Percentiles rank a stretch among this genome's conserved stretches.
These are phyloP conservation scores for Solanum chiquidenum DNA, from an alignment of 257 asterid species.

Conservation along the genomic window DNA sequence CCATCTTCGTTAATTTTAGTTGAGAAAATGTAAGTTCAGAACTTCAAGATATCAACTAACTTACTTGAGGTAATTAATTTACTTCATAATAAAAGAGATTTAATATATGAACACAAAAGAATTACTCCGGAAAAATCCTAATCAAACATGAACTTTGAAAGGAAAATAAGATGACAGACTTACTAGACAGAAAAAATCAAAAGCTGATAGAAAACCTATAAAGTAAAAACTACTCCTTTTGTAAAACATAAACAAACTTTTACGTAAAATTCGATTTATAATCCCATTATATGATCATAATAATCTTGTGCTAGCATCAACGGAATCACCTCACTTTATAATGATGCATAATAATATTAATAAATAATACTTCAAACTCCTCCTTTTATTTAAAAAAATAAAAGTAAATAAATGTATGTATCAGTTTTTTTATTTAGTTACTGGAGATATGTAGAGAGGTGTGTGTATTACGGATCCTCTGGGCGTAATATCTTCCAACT, in stretches of 20 bases:
- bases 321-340: neutral
- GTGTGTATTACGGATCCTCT: neutral
- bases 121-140: rapidly evolving
- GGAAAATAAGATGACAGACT: neutral
- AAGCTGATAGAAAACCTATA: neutral
- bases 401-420: neutral
- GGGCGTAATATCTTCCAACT: neutral
- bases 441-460: neutral
- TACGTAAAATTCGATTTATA: too few species aligned
- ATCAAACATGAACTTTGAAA: neutral
- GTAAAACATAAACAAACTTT: neutral
- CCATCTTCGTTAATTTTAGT: neutral
- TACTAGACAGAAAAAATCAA: neutral
- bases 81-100: neutral
- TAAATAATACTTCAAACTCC: neutral
- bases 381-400: too few species aligned
- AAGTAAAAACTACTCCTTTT: neutral
- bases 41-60: too few species aligned
- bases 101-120: neutral
- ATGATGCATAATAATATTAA: neutral
- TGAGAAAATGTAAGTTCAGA: too few species aligned
- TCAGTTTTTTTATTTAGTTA: neutral
- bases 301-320: neutral
- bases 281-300: neutral
- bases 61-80: neutral